Base-by-base conservation (phyloP, 2,329 filamentous ascomycete genomes). In the Colletotrichum australisinense region DNA sequence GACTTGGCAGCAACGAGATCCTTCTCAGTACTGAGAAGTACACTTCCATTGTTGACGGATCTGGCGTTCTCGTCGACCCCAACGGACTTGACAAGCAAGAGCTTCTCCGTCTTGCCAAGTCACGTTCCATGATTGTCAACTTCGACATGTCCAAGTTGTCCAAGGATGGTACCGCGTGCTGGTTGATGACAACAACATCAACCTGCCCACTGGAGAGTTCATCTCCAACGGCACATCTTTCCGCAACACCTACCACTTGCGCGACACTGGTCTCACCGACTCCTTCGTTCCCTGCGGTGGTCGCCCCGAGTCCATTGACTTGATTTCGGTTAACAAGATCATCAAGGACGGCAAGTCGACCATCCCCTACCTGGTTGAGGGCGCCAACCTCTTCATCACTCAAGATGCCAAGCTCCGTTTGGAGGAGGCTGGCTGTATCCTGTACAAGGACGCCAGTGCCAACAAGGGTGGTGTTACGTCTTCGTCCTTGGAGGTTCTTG, bases 391-490 rank as follows among this genome's bases (percentile, higher is more conserved):
- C 67, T 99, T 99, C 90, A 97, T 99, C 85, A 98, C 97, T 0
- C 97, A 99, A 84, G 97, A 99, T 79, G 96, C 96, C 78, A 98
- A 98, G 87, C 89, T 98, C 68, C 94, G 95, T 28, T 91, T 99
- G 16, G 97, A 99, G 86, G 93, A 95, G 78, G 95, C 96, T n/a
- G 97, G 97, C 73, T 97, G 95, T 80, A 91, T 98, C 78, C 85
- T 99, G 53, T 98, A 95, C 92, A 99, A 99, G 87, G 97, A 99
- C 83, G 97, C 97, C 5, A 98, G 95, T 49, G 95, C 96, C 69
- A 99, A 99, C 90, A 99, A 99, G 88, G 97, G 97, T 76, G 97
- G 97, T 82, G 97, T 99, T 58, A 99, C 97, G 0, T 98, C 95
- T 1, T 98, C 97, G 0, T 98, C 97, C 1, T 92, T 98, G 38